Conservation (phyloP, 495 filamentous ascomycete genomes). For the Rhypophila decipiens region DNA sequence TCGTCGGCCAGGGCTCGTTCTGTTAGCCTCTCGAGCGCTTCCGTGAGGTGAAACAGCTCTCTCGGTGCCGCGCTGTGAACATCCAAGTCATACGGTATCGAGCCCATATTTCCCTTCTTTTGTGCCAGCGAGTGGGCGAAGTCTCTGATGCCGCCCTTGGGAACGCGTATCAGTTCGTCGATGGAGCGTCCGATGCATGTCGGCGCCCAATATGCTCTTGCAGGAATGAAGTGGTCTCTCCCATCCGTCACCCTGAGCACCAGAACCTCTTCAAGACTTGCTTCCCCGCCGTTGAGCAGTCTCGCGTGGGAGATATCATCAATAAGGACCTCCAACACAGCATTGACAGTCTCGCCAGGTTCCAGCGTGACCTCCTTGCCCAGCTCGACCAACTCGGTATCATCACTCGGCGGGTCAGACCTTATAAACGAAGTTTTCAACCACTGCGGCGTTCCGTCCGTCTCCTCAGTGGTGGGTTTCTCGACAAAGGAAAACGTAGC, state of each 20-base stretch:
- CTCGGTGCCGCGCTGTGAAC: conserved; percentile 53
- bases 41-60: conserved; percentile 83
- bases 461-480: conserved; percentile 46
- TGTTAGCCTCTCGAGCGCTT: conserved; percentile 67
- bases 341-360: conserved; percentile 75
- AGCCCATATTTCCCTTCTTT: conserved; percentile 20
- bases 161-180: conserved; percentile 75
- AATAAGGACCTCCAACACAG: conserved; percentile 59
- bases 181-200: conserved; percentile 79
- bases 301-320: conserved; percentile 56
- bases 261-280: conserved; percentile 73
- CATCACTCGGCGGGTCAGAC: conserved; percentile 26
- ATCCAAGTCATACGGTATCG: conserved; percentile 39
- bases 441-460: conserved; percentile 53
- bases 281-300: conserved; percentile 60
- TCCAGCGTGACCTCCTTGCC: conserved; percentile 54
- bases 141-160: conserved; percentile 62
- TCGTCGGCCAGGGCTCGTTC: conserved; percentile 75
- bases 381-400: conserved; percentile 32
- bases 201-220: conserved; percentile 70
- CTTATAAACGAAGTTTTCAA: conserved; percentile 56
- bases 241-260: conserved; percentile 82
- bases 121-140: conserved; percentile 26
- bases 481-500: conserved; percentile 73
- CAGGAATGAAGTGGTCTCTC: conserved; percentile 84